phyloP scores from a whole-genome alignment of 805 yeast species.

The Candida nonsorbophila region DNA sequence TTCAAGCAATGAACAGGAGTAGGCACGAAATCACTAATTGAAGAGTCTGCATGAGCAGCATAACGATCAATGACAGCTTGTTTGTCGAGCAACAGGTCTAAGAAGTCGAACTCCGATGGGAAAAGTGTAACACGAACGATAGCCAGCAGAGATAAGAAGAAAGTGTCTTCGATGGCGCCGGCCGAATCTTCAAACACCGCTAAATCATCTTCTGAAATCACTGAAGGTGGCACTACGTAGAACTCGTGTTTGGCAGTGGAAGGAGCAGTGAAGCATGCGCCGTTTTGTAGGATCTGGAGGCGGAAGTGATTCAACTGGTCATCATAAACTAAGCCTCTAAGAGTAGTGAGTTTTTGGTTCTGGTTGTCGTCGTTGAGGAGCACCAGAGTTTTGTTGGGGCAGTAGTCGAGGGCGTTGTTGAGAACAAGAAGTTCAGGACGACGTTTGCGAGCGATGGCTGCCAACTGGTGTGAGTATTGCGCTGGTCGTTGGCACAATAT shows the following conservation, averaged over 20 bases:
- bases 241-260: conserved; percentile 29
- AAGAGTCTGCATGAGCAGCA: conserved; percentile 1
- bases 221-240: conserved; percentile 20
- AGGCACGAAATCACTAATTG: conserved; percentile 33
- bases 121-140: too few relatives aligned
- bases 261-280: conserved; percentile 12
- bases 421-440: conserved; percentile 25
- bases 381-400: conserved; percentile 16
- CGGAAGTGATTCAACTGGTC: conserved; percentile 22
- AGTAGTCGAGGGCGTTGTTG: conserved; percentile 27
- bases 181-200: conserved; percentile 10
- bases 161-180: conserved; percentile 2
- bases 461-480: too few relatives aligned
- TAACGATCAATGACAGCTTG: conserved; percentile 2
- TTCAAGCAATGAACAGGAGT: conserved; percentile 52
- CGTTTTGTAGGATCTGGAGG: conserved; percentile 19
- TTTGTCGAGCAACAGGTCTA: too few relatives aligned
- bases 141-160: too few relatives aligned
- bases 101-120: too few relatives aligned
- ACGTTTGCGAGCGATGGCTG: too few relatives aligned
- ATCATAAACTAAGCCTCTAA: conserved; percentile 29
- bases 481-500: too few relatives aligned
- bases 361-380: conserved; percentile 13
- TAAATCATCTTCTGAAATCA: conserved; percentile 25
- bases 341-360: conserved; percentile 13